Evolutionary conservation across 2,329 filamentous ascomycete species (phyloP).

Genomic region (Curvularia lunata): DNA sequence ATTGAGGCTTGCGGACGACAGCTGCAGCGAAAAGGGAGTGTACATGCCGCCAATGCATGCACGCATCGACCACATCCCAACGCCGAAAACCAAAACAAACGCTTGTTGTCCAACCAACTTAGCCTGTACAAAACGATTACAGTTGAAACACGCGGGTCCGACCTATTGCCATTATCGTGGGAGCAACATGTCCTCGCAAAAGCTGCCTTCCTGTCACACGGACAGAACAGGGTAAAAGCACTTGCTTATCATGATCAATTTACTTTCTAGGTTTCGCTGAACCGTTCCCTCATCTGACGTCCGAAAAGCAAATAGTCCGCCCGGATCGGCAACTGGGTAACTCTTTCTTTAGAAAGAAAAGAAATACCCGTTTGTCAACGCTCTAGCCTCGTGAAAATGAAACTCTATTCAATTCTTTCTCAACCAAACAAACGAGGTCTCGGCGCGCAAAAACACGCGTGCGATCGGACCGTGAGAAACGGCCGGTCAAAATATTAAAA

Average conservation of each 20-base stretch:
- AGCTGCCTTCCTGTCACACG: background rate
- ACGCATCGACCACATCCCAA: constrained; percentile 34
- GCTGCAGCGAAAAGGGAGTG: constrained; percentile 35
- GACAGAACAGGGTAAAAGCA: background rate
- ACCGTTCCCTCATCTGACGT: background rate
- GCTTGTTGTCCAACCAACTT: constrained; percentile 28
- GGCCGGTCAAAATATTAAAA: background rate
- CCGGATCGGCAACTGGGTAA: background rate
- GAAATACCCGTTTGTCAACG: background rate
- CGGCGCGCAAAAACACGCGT: background rate
- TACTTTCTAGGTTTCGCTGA: background rate
- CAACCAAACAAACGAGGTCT: background rate
- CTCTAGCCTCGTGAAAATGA: background rate
- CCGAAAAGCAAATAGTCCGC: background rate
- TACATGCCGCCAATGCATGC: constrained; percentile 38
- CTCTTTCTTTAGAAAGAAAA: constrained; percentile 1
- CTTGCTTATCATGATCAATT: background rate
- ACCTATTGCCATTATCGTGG: background rate
- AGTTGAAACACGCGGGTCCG: constrained; percentile 6
- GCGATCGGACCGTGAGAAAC: background rate
- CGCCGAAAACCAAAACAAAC: constrained; percentile 14
- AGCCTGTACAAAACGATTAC: constrained; percentile 21
- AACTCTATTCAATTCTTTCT: background rate
- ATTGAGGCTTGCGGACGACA: constrained; percentile 21
- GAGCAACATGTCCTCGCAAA: background rate